These are phyloP conservation scores for Wickerhamomyces sp. DNA, from an alignment of 1,139 yeast genomes.

Conservation along the genomic window DNA sequence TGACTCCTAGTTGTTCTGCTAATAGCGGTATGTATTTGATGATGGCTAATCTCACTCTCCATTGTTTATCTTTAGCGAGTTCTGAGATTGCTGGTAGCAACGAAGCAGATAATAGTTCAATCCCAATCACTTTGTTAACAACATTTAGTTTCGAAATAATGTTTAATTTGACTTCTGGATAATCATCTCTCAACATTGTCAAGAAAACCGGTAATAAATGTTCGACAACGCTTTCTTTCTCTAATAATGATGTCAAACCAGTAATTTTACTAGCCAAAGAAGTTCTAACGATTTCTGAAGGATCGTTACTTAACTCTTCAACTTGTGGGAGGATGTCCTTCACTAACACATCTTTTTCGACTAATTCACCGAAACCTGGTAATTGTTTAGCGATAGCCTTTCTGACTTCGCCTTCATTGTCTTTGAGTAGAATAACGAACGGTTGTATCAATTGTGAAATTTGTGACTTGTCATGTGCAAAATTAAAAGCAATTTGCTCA, in stretches of 20 bases:
- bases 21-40: conserved; percentile 94
- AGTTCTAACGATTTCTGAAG: conserved; percentile 89
- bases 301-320: conserved; percentile 81
- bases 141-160: conserved; percentile 88
- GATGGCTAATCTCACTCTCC: conserved; percentile 97
- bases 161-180: conserved; percentile 92
- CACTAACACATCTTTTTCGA: conserved; percentile 50
- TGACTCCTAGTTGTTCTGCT: conserved; percentile 93
- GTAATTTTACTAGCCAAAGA: conserved; percentile 88
- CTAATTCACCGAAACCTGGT: conserved; percentile 67
- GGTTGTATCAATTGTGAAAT: conserved; percentile 51
- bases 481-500: conserved; percentile 65
- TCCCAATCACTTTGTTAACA: conserved; percentile 93
- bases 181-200: conserved; percentile 94
- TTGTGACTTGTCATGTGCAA: conserved; percentile 43
- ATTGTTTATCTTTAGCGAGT: conserved; percentile 91
- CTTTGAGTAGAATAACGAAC: conserved; percentile 76
- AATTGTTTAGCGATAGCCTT: conserved; percentile 91
- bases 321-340: conserved; percentile 79
- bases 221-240: conserved; percentile 80
- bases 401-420: conserved; percentile 94
- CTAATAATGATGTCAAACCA: conserved; percentile 79
- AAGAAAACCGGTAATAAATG: conserved; percentile 82
- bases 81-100: conserved; percentile 94
- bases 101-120: conserved; percentile 78